Percentiles rank a stretch among this genome's conserved stretches.
phyloP scores from a whole-genome alignment of 495 filamentous ascomycete species.

The Penicillium waksmanii region DNA sequence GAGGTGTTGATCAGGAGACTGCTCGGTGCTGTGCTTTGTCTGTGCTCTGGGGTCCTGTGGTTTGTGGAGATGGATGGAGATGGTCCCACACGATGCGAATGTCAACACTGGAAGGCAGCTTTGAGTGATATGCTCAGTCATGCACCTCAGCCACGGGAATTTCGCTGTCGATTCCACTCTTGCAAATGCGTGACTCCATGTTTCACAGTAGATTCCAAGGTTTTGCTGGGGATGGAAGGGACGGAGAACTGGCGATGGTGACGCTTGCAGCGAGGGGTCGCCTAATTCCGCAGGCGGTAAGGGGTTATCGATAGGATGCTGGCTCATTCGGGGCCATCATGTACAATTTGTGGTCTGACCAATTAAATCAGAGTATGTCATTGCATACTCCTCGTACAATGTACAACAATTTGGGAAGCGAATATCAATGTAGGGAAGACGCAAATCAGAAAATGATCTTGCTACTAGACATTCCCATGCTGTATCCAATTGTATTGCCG shows the following conservation, averaged over 20 bases:
- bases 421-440: too few species aligned
- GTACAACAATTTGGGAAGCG: too few species aligned
- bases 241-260: conserved; percentile 7
- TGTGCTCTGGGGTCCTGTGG: not conserved
- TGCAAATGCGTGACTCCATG: conserved; percentile 6
- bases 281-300: conserved; percentile 27
- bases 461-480: too few species aligned
- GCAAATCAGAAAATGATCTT: too few species aligned
- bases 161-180: not conserved
- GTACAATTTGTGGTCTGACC: not conserved
- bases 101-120: conserved; percentile 10
- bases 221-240: conserved; percentile 3
- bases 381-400: too few species aligned
- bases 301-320: conserved; percentile 29
- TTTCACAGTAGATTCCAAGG: conserved; percentile 7
- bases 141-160: not conserved
- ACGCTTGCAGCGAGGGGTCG: conserved; percentile 36
- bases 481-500: too few species aligned
- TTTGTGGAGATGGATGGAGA: conserved; percentile 3
- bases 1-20: not conserved
- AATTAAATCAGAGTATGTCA: not conserved
- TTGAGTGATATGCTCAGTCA: conserved; percentile 5
- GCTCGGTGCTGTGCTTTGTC: not conserved
- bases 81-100: conserved; percentile 7
- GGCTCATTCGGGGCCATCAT: not conserved